phyloP scores from a whole-genome alignment of 2,329 filamentous ascomycete species.

The Penicillium decumbens region DNA sequence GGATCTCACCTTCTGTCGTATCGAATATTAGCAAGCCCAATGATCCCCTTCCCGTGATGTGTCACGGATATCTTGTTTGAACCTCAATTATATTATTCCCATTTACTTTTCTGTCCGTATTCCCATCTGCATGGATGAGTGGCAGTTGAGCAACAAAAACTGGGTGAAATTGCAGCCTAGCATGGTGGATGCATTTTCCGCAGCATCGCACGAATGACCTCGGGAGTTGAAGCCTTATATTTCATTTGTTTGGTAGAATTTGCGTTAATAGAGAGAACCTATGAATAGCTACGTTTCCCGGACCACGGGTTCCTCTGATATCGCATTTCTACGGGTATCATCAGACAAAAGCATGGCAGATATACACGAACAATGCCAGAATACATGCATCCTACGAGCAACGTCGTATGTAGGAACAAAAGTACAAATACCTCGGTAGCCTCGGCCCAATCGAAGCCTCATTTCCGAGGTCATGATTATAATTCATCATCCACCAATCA shows the following conservation, averaged over 20 bases:
- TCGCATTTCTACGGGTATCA: neutral
- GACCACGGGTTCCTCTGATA: neutral
- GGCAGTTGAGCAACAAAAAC: conserved; percentile 7
- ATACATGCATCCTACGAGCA: neutral
- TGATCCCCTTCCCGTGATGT: conserved; percentile 19
- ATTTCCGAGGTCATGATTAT: neutral
- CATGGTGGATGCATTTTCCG: conserved; percentile 10
- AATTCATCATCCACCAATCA: neutral
- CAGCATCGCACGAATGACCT: conserved; percentile 8
- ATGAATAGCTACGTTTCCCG: conserved; percentile 3
- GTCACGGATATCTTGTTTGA: conserved; percentile 16
- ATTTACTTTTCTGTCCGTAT: conserved; percentile 1
- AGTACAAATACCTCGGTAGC: neutral
- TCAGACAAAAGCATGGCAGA: conserved; percentile 4
- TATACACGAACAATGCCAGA: neutral
- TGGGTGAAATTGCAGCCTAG: conserved; percentile 10
- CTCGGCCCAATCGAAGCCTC: neutral
- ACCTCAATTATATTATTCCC: conserved; percentile 2
- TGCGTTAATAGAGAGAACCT: conserved; percentile 22
- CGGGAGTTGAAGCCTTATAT: conserved; percentile 5
- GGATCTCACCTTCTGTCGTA: conserved; percentile 13
- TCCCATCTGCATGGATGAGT: conserved; percentile 3
- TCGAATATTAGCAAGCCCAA: conserved; percentile 21
- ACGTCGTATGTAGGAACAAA: neutral
- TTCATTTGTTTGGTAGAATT: conserved; percentile 17